Evolutionary conservation across 2,329 filamentous ascomycete species (phyloP).

Genomic region (Trichoderma simmonsii): DNA sequence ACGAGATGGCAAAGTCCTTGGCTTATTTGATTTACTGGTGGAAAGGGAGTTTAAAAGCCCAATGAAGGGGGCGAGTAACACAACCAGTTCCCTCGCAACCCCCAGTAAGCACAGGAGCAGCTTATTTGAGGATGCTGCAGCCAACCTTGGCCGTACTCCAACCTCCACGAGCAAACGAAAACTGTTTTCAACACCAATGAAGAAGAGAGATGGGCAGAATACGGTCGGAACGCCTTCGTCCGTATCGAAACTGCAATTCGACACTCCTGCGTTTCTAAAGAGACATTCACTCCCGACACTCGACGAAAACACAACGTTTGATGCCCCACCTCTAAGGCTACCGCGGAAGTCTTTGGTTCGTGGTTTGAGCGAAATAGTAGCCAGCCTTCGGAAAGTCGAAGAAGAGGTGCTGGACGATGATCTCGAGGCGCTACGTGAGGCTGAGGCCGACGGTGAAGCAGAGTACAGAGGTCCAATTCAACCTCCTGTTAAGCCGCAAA

Average conservation of each 20-base stretch:
- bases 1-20: constrained; percentile 71
- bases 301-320: constrained; percentile 53
- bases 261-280: constrained; percentile 70
- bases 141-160: constrained; percentile 46
- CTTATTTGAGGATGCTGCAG: constrained; percentile 28
- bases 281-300: constrained; percentile 47
- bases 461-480: constrained; percentile 21
- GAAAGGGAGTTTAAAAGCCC: constrained; percentile 50
- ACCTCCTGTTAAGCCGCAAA: constrained; percentile 24
- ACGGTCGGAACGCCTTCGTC: constrained; percentile 47
- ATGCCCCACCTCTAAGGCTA: constrained; percentile 49
- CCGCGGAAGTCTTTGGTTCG: constrained; percentile 62
- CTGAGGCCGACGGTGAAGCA: constrained; percentile 62
- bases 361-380: constrained; percentile 71
- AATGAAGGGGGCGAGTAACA: constrained; percentile 37
- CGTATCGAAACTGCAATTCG: constrained; percentile 56
- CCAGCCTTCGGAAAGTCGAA: constrained; percentile 65
- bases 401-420: constrained; percentile 71
- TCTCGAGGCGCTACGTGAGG: constrained; percentile 68
- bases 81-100: constrained; percentile 37
- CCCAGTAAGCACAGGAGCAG: constrained; percentile 43
- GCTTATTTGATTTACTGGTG: constrained; percentile 69
- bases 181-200: constrained; percentile 64
- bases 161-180: constrained; percentile 58
- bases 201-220: constrained; percentile 42